Conservation (phyloP, 768 basidiomycete genomes). For the Tylopilus intermedius region DNA sequence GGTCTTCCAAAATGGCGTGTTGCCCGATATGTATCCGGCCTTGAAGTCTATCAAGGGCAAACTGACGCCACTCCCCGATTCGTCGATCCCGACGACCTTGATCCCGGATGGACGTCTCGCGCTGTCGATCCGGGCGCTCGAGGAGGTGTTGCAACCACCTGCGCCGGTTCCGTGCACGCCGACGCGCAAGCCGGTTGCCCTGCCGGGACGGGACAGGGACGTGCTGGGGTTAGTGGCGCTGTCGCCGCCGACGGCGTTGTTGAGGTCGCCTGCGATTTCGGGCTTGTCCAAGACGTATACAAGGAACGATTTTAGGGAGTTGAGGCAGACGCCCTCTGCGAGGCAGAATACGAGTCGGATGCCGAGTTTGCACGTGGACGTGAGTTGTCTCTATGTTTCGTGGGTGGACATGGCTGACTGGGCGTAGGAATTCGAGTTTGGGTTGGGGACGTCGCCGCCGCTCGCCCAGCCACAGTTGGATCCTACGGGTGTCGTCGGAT, state of each 20-base stretch:
- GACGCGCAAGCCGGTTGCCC: conserved; percentile 32
- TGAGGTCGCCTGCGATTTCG: conserved; percentile 67
- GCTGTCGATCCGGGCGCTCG: conserved; percentile 45
- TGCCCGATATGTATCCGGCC: conserved; percentile 25
- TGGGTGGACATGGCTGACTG: neutral
- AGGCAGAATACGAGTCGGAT: conserved; percentile 82
- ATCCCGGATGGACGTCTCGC: conserved; percentile 34
- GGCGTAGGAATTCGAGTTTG: conserved; percentile 34
- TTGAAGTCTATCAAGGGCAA: conserved; percentile 32
- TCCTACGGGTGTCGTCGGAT: conserved; percentile 8
- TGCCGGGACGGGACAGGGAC: conserved; percentile 26
- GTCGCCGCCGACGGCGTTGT: conserved; percentile 64
- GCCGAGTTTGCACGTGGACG: conserved; percentile 80
- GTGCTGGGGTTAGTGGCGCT: conserved; percentile 58
- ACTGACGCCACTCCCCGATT: conserved; percentile 26
- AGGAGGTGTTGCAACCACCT: conserved; percentile 42
- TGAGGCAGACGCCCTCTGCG: conserved; percentile 61
- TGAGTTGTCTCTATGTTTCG: conserved; percentile 28
- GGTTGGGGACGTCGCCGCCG: conserved; percentile 25
- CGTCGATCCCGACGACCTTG: conserved; percentile 25
- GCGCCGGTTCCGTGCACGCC: conserved; percentile 50
- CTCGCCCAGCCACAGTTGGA: conserved; percentile 29
- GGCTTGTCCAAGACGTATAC: conserved; percentile 79
- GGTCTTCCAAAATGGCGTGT: conserved; percentile 26
- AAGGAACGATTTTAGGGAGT: conserved; percentile 77